These are phyloP conservation scores for Phytophthora meadii DNA, from an alignment of 352 stramenopile species.

Conservation along the genomic window DNA sequence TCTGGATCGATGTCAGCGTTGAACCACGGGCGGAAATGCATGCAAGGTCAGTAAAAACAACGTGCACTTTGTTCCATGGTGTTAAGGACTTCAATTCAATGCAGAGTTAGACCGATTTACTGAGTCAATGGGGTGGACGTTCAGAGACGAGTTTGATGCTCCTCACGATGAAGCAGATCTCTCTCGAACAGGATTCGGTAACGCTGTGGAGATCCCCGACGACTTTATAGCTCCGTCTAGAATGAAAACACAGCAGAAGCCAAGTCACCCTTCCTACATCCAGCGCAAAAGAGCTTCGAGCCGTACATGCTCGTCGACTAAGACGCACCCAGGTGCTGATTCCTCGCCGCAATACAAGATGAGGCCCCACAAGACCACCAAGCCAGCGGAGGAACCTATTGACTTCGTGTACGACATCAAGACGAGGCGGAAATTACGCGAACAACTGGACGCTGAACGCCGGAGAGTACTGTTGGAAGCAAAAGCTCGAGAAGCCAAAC, in stretches of 20 bases:
- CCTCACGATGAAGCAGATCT: slow-evolving; percentile 30
- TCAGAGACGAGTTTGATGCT: slow-evolving; percentile 37
- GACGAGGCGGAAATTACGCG: slow-evolving; percentile 55
- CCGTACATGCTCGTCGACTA: slow-evolving; percentile 13
- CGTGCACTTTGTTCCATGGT: background rate
- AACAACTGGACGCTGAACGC: slow-evolving; percentile 67
- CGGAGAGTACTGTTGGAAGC: slow-evolving; percentile 35
- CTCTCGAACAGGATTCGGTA: slow-evolving; percentile 45
- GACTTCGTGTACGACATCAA: slow-evolving; percentile 83
- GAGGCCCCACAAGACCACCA: slow-evolving; percentile 1
- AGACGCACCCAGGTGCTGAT: slow-evolving; percentile 7
- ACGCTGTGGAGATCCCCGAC: slow-evolving; percentile 37
- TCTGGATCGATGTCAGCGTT: background rate
- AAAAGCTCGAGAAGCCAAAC: slow-evolving; percentile 41
- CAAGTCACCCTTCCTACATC: slow-evolving; percentile 8
- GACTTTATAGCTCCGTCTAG: slow-evolving; percentile 47
- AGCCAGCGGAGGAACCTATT: slow-evolving; percentile 25
- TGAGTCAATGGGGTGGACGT: slow-evolving; percentile 67
- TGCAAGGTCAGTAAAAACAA: slow-evolving; percentile 23
- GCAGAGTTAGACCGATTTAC: slow-evolving; percentile 68
- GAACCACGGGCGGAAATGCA: slow-evolving; percentile 28
- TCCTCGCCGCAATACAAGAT: slow-evolving; percentile 7
- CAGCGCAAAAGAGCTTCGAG: slow-evolving; percentile 45
- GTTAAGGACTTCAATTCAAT: background rate
- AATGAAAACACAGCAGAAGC: slow-evolving; percentile 17